Evolutionary conservation across 495 filamentous ascomycete species (phyloP).

Genomic region (Chlorociboria aeruginascens): DNA sequence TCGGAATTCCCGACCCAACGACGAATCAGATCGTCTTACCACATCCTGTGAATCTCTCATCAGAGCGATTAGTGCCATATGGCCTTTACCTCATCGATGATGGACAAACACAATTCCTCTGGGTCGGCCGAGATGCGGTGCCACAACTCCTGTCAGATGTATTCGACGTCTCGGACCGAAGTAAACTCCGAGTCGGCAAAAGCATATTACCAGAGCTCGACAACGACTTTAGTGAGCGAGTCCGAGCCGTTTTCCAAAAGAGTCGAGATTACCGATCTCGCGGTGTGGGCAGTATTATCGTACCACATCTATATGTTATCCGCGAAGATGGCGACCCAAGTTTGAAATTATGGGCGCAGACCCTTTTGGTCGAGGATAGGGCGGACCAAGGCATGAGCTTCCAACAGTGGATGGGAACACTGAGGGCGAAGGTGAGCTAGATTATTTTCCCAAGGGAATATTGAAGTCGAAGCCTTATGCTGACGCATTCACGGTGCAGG

Average conservation of each 20-base stretch:
- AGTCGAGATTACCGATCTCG: conserved; percentile 73
- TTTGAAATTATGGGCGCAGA: conserved; percentile 92
- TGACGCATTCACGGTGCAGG: conserved; percentile 21
- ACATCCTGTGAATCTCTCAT: conserved; percentile 75
- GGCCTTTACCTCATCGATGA: conserved; percentile 98
- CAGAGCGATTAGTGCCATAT: conserved; percentile 75
- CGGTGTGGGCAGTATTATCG: conserved; percentile 79
- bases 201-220: conserved; percentile 72
- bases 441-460: neutral
- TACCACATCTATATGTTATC: conserved; percentile 87
- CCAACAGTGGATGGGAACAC: conserved; percentile 79
- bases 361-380: conserved; percentile 87
- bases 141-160: conserved; percentile 82
- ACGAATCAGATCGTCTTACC: conserved; percentile 84
- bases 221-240: conserved; percentile 90
- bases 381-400: conserved; percentile 88
- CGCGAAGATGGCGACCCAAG: conserved; percentile 93
- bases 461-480: conserved; percentile 14
- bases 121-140: conserved; percentile 88
- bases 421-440: conserved; percentile 89
- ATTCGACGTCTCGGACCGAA: conserved; percentile 71
- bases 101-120: conserved; percentile 93
- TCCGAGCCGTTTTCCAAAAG: conserved; percentile 84
- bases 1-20: conserved; percentile 70
- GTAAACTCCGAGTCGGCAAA: conserved; percentile 84